These are phyloP conservation scores for Nevesoporus exiguus DNA, from an alignment of 768 basidiomycete species.

Conservation along the genomic window DNA sequence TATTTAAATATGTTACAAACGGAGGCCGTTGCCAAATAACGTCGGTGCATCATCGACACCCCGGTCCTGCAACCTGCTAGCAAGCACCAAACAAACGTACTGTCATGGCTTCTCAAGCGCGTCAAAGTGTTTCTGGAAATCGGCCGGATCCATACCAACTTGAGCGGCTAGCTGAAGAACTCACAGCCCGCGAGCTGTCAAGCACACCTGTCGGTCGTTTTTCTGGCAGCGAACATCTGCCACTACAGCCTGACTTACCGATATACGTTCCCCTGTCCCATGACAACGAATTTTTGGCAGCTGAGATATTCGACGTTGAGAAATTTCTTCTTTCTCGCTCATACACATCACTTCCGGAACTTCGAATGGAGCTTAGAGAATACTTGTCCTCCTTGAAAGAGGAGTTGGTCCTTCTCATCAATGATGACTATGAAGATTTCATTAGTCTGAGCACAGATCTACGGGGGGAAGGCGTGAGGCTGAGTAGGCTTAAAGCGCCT, in stretches of 20 bases:
- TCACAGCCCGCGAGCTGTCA: slow-evolving; percentile 50
- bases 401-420: slow-evolving; percentile 92
- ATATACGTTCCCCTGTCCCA: slow-evolving; percentile 74
- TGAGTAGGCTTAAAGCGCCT: slow-evolving; percentile 67
- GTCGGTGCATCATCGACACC: background rate
- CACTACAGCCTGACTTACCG: slow-evolving; percentile 48
- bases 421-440: slow-evolving; percentile 97
- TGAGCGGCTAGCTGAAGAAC: slow-evolving; percentile 70
- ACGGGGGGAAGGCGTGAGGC: slow-evolving; percentile 73
- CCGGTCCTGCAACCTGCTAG: no score
- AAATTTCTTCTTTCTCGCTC: slow-evolving; percentile 83
- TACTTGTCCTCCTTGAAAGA: slow-evolving; percentile 84
- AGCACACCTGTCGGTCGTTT: slow-evolving; percentile 9
- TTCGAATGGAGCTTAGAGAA: slow-evolving; percentile 81
- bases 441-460: slow-evolving; percentile 94
- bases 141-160: slow-evolving; percentile 59
- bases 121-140: slow-evolving; percentile 10
- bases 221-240: slow-evolving; percentile 7
- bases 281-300: slow-evolving; percentile 66
- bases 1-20: slow-evolving; percentile 25
- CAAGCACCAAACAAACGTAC: background rate
- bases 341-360: slow-evolving; percentile 81
- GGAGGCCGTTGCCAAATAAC: slow-evolving; percentile 25
- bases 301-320: slow-evolving; percentile 74
- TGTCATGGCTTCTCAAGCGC: slow-evolving; percentile 19